Conservation (phyloP, 768 basidiomycete genomes). For the Pholiota microspora region DNA sequence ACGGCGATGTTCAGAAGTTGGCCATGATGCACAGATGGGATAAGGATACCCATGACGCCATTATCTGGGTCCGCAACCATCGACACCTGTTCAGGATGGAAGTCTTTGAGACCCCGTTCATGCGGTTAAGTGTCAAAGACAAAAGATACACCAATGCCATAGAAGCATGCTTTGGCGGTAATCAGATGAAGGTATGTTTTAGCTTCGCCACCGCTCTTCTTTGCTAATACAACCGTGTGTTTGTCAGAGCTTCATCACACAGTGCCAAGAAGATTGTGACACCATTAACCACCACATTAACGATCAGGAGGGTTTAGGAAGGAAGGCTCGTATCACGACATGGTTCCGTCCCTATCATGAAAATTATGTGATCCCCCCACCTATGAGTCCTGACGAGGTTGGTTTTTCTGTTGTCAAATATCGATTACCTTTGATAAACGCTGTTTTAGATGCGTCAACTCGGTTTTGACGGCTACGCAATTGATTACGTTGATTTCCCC, state of each 20-base stretch:
- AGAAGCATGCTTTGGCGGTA: slow-evolving; percentile 64
- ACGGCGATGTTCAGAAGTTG: slow-evolving; percentile 58
- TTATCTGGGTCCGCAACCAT: slow-evolving; percentile 73
- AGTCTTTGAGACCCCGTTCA: slow-evolving; percentile 82
- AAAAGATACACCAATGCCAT: slow-evolving; percentile 60
- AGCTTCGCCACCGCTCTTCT: too few relatives aligned
- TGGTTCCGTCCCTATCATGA: slow-evolving; percentile 60
- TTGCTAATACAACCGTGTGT: not conserved
- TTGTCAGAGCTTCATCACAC: slow-evolving; percentile 78
- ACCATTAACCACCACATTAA: slow-evolving; percentile 66
- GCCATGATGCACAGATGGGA: slow-evolving; percentile 52
- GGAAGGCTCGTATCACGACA: slow-evolving; percentile 54
- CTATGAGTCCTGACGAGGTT: slow-evolving; percentile 63
- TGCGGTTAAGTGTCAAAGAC: slow-evolving; percentile 71
- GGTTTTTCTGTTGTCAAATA: not conserved
- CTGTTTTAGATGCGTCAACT: slow-evolving; percentile 49
- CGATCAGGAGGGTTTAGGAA: slow-evolving; percentile 55
- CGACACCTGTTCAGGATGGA: slow-evolving; percentile 67
- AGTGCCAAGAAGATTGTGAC: slow-evolving; percentile 79
- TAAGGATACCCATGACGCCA: slow-evolving; percentile 56
- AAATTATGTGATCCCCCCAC: slow-evolving; percentile 40
- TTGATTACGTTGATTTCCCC: slow-evolving; percentile 80
- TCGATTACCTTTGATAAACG: not conserved
- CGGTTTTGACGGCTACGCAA: slow-evolving; percentile 80
- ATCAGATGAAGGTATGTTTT: slow-evolving; percentile 61